Conservation (phyloP, 23 red algal species). For the Cyanidiococcus yangmingshanensis region DNA sequence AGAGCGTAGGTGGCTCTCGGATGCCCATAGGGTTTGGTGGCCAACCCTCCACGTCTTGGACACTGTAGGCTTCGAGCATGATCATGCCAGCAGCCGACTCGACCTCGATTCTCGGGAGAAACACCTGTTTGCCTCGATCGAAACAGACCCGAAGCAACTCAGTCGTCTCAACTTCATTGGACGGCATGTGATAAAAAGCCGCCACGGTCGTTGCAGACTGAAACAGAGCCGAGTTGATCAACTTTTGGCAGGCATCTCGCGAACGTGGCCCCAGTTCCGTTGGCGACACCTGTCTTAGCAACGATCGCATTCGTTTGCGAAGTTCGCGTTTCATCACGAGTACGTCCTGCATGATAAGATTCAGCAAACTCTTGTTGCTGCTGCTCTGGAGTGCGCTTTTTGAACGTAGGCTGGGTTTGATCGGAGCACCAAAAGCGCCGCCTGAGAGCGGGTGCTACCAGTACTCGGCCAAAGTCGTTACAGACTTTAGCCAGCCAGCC, state of each 20-base stretch:
- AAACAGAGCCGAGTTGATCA: slow-evolving; percentile 7
- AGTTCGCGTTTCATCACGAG: slow-evolving; percentile 23
- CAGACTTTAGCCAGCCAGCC: no score
- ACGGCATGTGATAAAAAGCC: slow-evolving; percentile 13
- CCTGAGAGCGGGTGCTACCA: no score
- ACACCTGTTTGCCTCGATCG: neutral
- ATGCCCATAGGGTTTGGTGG: slow-evolving; percentile 40
- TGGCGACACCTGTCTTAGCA: neutral
- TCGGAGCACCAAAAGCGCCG: no score
- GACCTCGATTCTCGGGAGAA: slow-evolving; percentile 16
- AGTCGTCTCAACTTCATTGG: slow-evolving; percentile 19
- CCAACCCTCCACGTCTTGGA: slow-evolving; percentile 43
- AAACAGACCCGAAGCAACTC: slow-evolving; percentile 8
- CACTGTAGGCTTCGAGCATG: slow-evolving; percentile 7
- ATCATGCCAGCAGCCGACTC: neutral
- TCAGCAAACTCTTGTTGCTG: no score
- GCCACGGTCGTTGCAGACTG: slow-evolving; percentile 19
- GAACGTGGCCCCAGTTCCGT: slow-evolving; percentile 5
- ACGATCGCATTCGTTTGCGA: slow-evolving; percentile 14
- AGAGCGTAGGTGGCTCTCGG: slow-evolving; percentile 44
- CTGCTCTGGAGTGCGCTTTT: no score
- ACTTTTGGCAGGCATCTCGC: neutral
- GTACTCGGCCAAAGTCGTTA: no score
- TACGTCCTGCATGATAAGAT: neutral
- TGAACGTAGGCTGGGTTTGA: no score